Conservation (phyloP, 2,329 filamentous ascomycete species). For the Fusarium verticillioides region DNA sequence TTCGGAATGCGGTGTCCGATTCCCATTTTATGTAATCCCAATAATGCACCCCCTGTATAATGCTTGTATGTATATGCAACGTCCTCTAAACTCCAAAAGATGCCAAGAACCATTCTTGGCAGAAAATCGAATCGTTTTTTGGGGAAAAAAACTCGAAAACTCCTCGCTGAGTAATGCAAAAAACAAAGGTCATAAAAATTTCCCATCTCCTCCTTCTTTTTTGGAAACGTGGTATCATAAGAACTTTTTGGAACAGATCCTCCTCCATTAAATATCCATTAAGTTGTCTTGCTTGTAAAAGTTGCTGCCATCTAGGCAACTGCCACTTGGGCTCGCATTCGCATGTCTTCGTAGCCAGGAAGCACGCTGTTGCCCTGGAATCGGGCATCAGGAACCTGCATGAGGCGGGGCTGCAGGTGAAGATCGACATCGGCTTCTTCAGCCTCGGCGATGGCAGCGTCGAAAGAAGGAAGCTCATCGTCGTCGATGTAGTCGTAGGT, state of each 20-base stretch:
- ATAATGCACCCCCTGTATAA: slow-evolving; percentile 5
- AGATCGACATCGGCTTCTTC: slow-evolving; percentile 58
- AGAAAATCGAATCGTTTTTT: slow-evolving; percentile 13
- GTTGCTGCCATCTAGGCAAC: slow-evolving; percentile 31
- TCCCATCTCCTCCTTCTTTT: slow-evolving; percentile 18
- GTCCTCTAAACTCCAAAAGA: slow-evolving; percentile 23
- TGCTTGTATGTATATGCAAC: slow-evolving; percentile 1
- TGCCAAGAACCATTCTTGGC: slow-evolving; percentile 15
- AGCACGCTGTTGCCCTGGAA: slow-evolving; percentile 51
- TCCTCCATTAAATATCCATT: slow-evolving; percentile 40
- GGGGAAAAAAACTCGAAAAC: slow-evolving; percentile 34
- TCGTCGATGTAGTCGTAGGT: slow-evolving; percentile 46
- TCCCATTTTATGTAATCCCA: slow-evolving; percentile 24
- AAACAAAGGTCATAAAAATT: slow-evolving; percentile 31
- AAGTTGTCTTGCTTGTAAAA: slow-evolving; percentile 6
- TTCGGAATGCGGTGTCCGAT: slow-evolving; percentile 19
- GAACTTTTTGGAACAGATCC: slow-evolving; percentile 24
- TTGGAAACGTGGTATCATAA: slow-evolving; percentile 31
- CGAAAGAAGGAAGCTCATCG: slow-evolving; percentile 60
- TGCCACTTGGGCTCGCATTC: slow-evolving; percentile 41
- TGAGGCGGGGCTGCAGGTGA: slow-evolving; percentile 55
- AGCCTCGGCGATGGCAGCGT: slow-evolving; percentile 55
- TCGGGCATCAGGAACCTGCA: slow-evolving; percentile 49
- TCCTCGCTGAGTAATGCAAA: slow-evolving; percentile 39
- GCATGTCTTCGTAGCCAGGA: slow-evolving; percentile 53